phyloP scores from a whole-genome alignment of 305 asterid species.

The Withania somnifera region DNA sequence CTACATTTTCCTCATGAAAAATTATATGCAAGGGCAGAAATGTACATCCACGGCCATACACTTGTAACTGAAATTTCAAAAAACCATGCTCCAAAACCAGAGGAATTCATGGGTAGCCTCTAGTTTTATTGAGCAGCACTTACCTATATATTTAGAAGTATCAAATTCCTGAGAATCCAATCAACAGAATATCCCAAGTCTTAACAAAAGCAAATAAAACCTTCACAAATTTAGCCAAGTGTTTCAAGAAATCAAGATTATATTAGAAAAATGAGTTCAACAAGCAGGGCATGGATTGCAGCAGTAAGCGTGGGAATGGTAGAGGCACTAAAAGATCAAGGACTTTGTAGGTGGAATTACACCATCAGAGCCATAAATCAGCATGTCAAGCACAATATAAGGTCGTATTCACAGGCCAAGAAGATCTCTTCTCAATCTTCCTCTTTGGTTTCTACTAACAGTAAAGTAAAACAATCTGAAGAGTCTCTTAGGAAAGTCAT shows the following conservation, averaged over 20 bases:
- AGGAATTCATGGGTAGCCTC: neutral
- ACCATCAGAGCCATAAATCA: neutral
- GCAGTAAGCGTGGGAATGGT: no score
- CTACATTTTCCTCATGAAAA: neutral
- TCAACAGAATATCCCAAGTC: neutral
- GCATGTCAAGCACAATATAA: no score
- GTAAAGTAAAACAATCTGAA: no score
- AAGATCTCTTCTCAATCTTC: no score
- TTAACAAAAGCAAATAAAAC: neutral
- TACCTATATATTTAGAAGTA: neutral
- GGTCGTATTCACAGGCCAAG: no score
- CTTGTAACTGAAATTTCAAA: neutral
- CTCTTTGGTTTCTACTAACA: no score
- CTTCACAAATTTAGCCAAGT: neutral
- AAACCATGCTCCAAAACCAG: neutral
- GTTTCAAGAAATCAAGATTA: neutral
- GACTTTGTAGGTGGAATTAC: conserved; percentile 12
- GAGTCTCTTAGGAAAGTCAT: no score
- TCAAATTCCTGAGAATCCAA: neutral
- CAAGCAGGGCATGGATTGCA: conserved; percentile 14
- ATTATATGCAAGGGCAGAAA: neutral
- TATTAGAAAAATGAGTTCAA: conserved; percentile 11
- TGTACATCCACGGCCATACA: neutral
- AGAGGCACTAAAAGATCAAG: conserved; percentile 21
- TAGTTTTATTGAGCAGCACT: neutral